Base-by-base conservation (phyloP, 164 flowering plant genomes). In the Piper betle region DNA sequence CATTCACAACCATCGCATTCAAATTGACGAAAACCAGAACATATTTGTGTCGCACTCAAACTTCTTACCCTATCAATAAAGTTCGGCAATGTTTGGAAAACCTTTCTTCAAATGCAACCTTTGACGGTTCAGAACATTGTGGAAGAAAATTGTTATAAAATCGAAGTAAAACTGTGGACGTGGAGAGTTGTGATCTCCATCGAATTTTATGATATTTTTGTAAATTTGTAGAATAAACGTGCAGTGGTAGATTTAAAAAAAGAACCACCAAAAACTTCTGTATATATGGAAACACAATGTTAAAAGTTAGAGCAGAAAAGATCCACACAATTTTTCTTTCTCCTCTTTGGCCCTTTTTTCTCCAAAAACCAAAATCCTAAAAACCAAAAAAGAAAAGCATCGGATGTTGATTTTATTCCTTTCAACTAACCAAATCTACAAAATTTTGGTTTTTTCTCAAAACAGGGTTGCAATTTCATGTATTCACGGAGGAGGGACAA, bases 101-200 rank as follows among this genome's bases (percentile, higher is more conserved):
- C 52, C 62, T 62, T 70, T 64, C 79, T 33, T 82, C 84, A 60
- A 73, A 64, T 59, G 79, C 87, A 68, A 84, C 88, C 67, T 80
- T 81, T 37, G 98, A 96, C 60, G 98, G 55, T 84, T 88, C 71
- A 91, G 70, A 56, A 91, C 88, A 75, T 91, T 91, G 63, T 85
- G 86, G 77, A 91, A 91, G 68, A 91, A 91, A 8, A 91, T 91
- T 62, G 83, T 86, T 66, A 91, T 82, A 13, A 96, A 91, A 74
- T 91, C 96, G 59, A 84, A 88, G 75, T 91, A 91, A 60, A 91
- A 91, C 37, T 88, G 95, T 9, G 98, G 98, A 19, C 98, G 94
- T 25, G 92, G 92, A 62, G 97, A 91, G 64, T 88, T 88, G 82
- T 88, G 96, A 67, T 88, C 96, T 61, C 99, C 99, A 53, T 90